Evolutionary conservation across 176 grass and related monocot species (phyloP).

Genomic region (Zea mays): Zm-B73-REFERENCE-NAM-5.0 NC_050104.1:115964001-115964500

Average conservation of each 20-base stretch:
- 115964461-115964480: conserved; percentile 27
- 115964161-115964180: not conserved
- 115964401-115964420: conserved; percentile 31
- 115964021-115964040: not conserved
- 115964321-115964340: conserved; percentile 71
- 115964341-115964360: conserved; percentile 34
- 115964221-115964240: not conserved
- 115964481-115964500: not conserved
- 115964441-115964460: conserved; percentile 29
- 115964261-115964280: not conserved
- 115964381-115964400: conserved; percentile 23
- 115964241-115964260: not conserved
- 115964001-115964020: not conserved
- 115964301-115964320: conserved; percentile 19
- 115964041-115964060: conserved; percentile 56
- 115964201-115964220: not conserved
- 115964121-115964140: conserved; percentile 93
- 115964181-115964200: not conserved
- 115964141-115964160: not conserved
- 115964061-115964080: conserved; percentile 89
- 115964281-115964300: not conserved
- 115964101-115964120: conserved; percentile 87
- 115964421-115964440: conserved; percentile 25
- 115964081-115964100: conserved; percentile 74
- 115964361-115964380: conserved; percentile 39